A percentile compares a stretch with the other conserved stretches of the same genome.
Evolutionary conservation across 805 yeast species (phyloP).

Genomic region (Wickerhamiella nectarea): DNA sequence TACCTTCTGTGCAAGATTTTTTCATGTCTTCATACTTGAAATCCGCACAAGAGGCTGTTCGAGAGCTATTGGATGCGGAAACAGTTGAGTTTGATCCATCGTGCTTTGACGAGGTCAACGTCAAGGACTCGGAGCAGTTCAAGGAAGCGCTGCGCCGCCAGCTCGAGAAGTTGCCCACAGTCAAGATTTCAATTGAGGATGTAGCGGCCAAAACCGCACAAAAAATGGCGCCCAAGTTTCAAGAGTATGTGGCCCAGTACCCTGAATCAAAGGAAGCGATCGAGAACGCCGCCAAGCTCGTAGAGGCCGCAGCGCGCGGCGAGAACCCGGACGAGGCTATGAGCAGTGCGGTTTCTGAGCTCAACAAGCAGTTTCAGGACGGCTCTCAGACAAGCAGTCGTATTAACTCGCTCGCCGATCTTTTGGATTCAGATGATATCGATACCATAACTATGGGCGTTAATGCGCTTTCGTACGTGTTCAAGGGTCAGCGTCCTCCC

Average conservation of each 20-base stretch:
- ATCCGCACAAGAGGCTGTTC: neutral
- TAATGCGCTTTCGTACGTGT: slow-evolving; percentile 12
- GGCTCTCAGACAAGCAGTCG: slow-evolving; percentile 5
- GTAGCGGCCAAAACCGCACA: slow-evolving; percentile 4
- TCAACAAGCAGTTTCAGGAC: slow-evolving; percentile 4
- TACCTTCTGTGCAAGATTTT: neutral
- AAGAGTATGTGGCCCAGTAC: slow-evolving; percentile 1
- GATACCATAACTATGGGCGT: slow-evolving; percentile 14
- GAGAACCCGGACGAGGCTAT: slow-evolving; percentile 4
- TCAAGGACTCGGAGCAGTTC: neutral
- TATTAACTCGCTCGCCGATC: slow-evolving; percentile 16
- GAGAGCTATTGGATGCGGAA: neutral
- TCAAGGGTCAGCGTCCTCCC: slow-evolving; percentile 15
- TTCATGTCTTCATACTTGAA: neutral
- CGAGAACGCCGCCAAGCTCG: slow-evolving; percentile 8
- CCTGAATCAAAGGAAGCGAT: slow-evolving; percentile 9
- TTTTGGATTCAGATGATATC: slow-evolving; percentile 14
- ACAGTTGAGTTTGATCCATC: neutral
- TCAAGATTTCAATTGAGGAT: slow-evolving; percentile 2
- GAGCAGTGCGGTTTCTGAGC: slow-evolving; percentile 7
- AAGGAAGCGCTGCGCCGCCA: slow-evolving; percentile 2
- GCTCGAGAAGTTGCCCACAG: neutral
- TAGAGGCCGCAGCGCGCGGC: slow-evolving; percentile 9
- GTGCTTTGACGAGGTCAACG: neutral
- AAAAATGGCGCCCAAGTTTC: slow-evolving; percentile 4